Conservation (phyloP, 495 filamentous ascomycete genomes). For the Penicillium roqueforti region DNA sequence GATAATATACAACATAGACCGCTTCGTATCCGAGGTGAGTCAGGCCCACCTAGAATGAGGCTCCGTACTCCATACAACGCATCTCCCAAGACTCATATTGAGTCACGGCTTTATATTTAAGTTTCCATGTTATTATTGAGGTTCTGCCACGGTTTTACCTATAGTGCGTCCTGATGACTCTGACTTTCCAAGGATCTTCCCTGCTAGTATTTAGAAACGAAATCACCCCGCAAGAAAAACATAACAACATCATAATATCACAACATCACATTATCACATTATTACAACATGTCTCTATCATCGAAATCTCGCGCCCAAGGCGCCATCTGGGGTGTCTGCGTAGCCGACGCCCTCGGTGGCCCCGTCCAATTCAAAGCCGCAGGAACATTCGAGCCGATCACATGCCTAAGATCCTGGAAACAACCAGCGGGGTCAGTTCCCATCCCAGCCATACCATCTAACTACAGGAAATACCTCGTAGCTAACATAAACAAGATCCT, state of each 20-base stretch:
- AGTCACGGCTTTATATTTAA: neutral
- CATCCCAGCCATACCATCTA: neutral
- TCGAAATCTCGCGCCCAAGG: conserved; percentile 28
- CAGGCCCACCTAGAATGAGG: neutral
- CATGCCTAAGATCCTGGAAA: conserved; percentile 19
- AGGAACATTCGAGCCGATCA: conserved; percentile 38
- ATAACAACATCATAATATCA: neutral
- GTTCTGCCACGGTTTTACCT: too few species aligned
- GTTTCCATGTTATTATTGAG: neutral
- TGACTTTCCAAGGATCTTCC: neutral
- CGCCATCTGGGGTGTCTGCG: conserved; percentile 44
- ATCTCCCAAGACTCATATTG: neutral
- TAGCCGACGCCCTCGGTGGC: conserved; percentile 47
- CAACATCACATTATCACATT: too few species aligned
- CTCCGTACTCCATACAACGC: neutral
- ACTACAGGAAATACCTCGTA: neutral
- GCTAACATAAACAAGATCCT: conserved; percentile 26
- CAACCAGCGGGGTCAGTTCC: conserved; percentile 24
- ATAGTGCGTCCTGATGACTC: neutral
- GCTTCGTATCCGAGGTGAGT: neutral
- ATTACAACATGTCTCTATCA: conserved; percentile 8
- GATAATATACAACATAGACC: too few species aligned
- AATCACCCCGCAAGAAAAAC: too few species aligned
- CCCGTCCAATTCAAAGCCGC: conserved; percentile 39
- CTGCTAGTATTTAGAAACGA: neutral